Conservation (phyloP, 305 asterid species). For the Fraxinus sp. region DNA sequence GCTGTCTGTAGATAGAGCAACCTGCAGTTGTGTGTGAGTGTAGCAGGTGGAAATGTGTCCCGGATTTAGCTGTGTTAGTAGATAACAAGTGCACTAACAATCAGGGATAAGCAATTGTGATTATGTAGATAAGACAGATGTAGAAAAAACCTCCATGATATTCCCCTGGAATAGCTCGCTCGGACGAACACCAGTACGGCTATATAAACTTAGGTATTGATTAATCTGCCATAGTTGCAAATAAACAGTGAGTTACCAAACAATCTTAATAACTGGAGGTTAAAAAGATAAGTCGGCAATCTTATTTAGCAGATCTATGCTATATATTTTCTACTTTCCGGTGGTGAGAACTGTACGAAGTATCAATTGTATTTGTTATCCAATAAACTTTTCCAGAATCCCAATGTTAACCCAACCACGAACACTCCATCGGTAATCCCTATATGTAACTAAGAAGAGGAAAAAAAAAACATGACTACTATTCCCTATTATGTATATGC, state of each 20-base stretch:
- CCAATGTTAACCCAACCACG: neutral
- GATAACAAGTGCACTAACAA: neutral
- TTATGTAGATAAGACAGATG: slow-evolving; percentile 16
- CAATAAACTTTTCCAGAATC: neutral
- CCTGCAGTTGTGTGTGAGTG: neutral
- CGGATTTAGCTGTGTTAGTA: neutral
- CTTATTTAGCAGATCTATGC: neutral
- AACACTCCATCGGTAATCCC: neutral
- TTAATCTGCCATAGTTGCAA: slow-evolving; percentile 51
- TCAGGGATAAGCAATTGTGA: neutral
- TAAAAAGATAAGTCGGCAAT: neutral
- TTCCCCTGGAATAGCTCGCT: slow-evolving; percentile 73
- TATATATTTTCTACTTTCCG: neutral
- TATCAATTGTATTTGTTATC: neutral
- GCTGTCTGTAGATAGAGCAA: neutral
- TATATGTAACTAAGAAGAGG: neutral
- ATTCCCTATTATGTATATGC: neutral
- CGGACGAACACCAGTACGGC: slow-evolving; percentile 69
- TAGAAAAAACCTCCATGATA: slow-evolving; percentile 64
- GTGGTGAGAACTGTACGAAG: neutral
- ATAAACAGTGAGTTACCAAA: slow-evolving; percentile 14
- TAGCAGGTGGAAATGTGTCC: neutral
- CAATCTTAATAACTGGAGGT: neutral
- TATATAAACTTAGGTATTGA: slow-evolving; percentile 65
- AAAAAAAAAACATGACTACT: neutral